These are phyloP conservation scores for Dacryopinax spathularia DNA, from an alignment of 768 basidiomycete species.

Conservation along the genomic window DNA sequence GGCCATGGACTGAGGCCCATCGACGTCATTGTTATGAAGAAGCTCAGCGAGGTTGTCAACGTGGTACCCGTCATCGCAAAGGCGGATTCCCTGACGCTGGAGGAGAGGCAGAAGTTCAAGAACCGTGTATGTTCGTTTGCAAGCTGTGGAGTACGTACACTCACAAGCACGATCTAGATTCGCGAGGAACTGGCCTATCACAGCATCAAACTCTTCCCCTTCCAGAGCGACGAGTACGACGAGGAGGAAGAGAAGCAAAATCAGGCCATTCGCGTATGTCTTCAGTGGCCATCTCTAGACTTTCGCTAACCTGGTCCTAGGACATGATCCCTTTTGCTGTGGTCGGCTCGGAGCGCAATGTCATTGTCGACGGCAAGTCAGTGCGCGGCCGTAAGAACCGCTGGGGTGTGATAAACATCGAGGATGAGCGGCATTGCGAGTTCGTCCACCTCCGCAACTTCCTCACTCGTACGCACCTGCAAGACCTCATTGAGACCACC, in stretches of 20 bases:
- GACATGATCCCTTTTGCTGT: conserved; percentile 92
- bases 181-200: conserved; percentile 82
- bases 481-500: conserved; percentile 97
- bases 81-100: conserved; percentile 82
- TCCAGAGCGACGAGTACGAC: conserved; percentile 91
- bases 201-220: conserved; percentile 90
- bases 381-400: conserved; percentile 94
- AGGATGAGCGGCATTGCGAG: conserved; percentile 94
- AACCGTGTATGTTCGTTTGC: conserved; percentile 44
- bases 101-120: conserved; percentile 90
- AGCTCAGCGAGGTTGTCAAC: conserved; percentile 95
- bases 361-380: conserved; percentile 89
- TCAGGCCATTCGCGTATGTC: conserved; percentile 69
- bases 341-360: conserved; percentile 90
- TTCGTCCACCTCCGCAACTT: conserved; percentile 96
- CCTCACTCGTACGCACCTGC: conserved; percentile 89
- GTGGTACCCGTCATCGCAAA: conserved; percentile 99
- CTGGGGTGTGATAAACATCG: conserved; percentile 97
- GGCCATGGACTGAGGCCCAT: conserved; percentile 92
- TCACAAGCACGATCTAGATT: no score
- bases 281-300: conserved; percentile 4
- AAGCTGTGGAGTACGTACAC: no score
- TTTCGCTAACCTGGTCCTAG: conserved; percentile 35
- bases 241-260: conserved; percentile 86
- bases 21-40: conserved; percentile 98